Evolutionary conservation across 169 alveolate species (phyloP).

Genomic region (Plasmodium gonderi): DNA sequence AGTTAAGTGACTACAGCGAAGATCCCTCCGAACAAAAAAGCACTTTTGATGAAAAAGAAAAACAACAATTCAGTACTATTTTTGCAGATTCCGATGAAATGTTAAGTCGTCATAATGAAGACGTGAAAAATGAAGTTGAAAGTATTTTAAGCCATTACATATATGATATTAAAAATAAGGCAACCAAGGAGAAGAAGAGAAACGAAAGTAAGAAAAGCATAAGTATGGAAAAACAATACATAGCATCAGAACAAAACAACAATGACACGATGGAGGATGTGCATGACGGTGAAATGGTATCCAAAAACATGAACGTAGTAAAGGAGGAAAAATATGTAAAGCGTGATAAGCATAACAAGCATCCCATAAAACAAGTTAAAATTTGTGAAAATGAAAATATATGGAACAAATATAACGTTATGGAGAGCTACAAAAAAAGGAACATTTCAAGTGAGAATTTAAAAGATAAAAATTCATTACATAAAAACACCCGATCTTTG

Average conservation of each 20-base stretch:
- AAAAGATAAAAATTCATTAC: constrained; percentile 6
- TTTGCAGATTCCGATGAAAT: constrained; percentile 2
- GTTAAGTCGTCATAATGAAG: constrained; percentile 4
- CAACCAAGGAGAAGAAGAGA: neutral
- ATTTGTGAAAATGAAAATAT: constrained; percentile 65
- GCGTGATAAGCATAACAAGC: constrained; percentile 1
- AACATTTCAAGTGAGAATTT: constrained; percentile 11
- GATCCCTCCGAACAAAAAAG: neutral
- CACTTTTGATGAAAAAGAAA: constrained; percentile 9
- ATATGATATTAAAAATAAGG: neutral
- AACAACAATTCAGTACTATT: neutral
- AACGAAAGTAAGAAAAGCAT: neutral
- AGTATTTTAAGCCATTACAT: neutral
- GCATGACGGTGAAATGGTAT: neutral
- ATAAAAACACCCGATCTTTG: neutral
- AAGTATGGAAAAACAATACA: neutral
- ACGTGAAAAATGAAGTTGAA: constrained; percentile 11
- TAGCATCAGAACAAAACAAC: neutral
- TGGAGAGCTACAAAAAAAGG: constrained; percentile 21
- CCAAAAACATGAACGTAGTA: neutral
- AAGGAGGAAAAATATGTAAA: constrained; percentile 4
- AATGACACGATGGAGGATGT: neutral
- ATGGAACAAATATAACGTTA: constrained; percentile 43
- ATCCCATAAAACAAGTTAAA: constrained; percentile 45
- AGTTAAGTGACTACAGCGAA: neutral